Evolutionary conservation across 2,329 filamentous ascomycete genomes (phyloP).

Genomic region (Verticillium alfalfae): DNA sequence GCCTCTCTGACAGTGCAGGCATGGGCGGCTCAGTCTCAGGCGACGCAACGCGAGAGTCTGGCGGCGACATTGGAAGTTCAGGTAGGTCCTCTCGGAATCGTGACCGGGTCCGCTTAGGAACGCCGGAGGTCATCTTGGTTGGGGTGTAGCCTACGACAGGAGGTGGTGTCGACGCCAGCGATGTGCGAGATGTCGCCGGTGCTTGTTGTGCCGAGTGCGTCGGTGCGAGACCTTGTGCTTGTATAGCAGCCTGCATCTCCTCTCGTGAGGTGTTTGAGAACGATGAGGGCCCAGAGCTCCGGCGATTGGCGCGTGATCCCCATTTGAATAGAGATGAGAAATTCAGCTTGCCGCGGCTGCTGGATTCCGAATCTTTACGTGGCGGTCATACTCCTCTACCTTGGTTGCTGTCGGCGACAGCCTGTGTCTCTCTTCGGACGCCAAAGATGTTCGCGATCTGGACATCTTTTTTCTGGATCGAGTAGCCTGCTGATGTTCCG

Average conservation of each 20-base stretch:
- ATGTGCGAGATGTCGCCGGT: slow-evolving; percentile 11
- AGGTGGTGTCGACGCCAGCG: slow-evolving; percentile 31
- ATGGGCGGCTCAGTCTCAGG: slow-evolving; percentile 56
- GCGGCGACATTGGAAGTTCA: slow-evolving; percentile 79
- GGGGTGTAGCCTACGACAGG: slow-evolving; percentile 36
- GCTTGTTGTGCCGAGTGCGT: slow-evolving; percentile 22
- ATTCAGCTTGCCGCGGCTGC: slow-evolving; percentile 39
- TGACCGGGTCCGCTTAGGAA: slow-evolving; percentile 77
- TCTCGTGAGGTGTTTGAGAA: slow-evolving; percentile 90
- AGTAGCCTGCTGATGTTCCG: slow-evolving; percentile 6
- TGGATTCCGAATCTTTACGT: slow-evolving; percentile 51
- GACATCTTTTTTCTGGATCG: slow-evolving; percentile 41
- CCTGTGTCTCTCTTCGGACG: slow-evolving; percentile 29
- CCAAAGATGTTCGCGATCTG: slow-evolving; percentile 43
- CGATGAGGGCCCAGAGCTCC: slow-evolving; percentile 59
- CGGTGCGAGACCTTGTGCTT: slow-evolving; percentile 14
- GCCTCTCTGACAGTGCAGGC: slow-evolving; percentile 18
- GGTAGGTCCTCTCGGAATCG: slow-evolving; percentile 90
- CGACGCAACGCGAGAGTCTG: slow-evolving; percentile 74
- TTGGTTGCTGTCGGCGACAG: slow-evolving; percentile 28
- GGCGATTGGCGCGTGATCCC: slow-evolving; percentile 39
- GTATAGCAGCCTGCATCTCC: slow-evolving; percentile 55
- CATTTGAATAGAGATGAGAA: slow-evolving; percentile 75
- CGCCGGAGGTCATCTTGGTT: slow-evolving; percentile 28
- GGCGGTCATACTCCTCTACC: slow-evolving; percentile 42